phyloP scores from a whole-genome alignment of 768 basidiomycete genomes.

The Leccinellum albellum region DNA sequence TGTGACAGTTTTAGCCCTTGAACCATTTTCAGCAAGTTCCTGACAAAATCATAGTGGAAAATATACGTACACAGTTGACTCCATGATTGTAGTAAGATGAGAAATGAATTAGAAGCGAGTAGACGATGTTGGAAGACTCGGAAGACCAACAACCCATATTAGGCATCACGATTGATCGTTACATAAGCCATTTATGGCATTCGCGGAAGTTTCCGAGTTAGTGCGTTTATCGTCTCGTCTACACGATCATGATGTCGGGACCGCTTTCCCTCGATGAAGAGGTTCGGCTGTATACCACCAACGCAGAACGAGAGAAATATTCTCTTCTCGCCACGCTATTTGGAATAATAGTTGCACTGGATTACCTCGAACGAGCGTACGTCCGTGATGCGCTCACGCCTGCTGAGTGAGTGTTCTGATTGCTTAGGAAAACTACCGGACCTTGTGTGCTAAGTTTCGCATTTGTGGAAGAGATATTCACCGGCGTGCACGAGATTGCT shows the following conservation, averaged over 20 bases:
- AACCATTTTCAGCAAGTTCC: not conserved
- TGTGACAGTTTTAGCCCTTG: not conserved
- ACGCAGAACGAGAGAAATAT: slow-evolving; percentile 85
- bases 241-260: slow-evolving; percentile 23
- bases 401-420: slow-evolving; percentile 72
- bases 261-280: slow-evolving; percentile 81
- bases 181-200: not conserved
- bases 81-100: too few relatives aligned
- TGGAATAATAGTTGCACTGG: slow-evolving; percentile 85
- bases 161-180: not conserved
- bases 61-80: not conserved
- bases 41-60: not conserved
- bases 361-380: slow-evolving; percentile 94
- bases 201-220: too few relatives aligned
- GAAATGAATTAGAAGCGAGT: too few relatives aligned
- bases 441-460: slow-evolving; percentile 3
- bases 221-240: too few relatives aligned
- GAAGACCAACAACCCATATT: too few relatives aligned
- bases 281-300: slow-evolving; percentile 80
- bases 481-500: slow-evolving; percentile 93
- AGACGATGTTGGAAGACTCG: too few relatives aligned
- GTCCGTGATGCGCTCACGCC: slow-evolving; percentile 89
- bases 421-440: too few relatives aligned
- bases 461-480: slow-evolving; percentile 70
- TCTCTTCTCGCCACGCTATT: slow-evolving; percentile 88